These are phyloP conservation scores for Amaranthus hypochondriacus DNA, from an alignment of 148 eudicot genomes.

Conservation along the genomic window DNA sequence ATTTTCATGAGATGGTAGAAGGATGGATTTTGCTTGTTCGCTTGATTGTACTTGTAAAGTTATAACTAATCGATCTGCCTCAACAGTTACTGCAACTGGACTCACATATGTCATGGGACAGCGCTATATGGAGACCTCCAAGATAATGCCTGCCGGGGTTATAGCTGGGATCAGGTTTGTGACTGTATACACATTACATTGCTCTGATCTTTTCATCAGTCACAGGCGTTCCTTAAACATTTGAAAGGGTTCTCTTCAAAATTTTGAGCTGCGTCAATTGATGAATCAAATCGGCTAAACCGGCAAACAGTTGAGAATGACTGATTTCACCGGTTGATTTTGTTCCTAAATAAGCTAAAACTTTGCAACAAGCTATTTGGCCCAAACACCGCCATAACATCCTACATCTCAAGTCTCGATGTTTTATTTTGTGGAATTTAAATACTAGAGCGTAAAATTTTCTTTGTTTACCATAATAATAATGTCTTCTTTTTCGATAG, in stretches of 20 bases:
- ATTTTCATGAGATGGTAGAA: not conserved
- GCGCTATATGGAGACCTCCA: conserved; percentile 71
- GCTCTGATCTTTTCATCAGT: not conserved
- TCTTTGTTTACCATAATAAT: too few relatives aligned
- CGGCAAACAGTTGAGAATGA: too few relatives aligned
- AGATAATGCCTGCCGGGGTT: conserved; percentile 96
- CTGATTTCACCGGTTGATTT: too few relatives aligned
- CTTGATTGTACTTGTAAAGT: conserved; percentile 1
- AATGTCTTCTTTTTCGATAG: not conserved
- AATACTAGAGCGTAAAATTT: too few relatives aligned
- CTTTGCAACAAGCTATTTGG: too few relatives aligned
- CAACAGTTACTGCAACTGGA: conserved; percentile 61
- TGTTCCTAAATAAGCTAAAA: too few relatives aligned
- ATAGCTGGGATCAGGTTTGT: conserved; percentile 85
- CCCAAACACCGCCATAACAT: too few relatives aligned
- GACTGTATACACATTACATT: not conserved
- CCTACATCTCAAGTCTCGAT: too few relatives aligned
- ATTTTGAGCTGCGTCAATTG: not conserved
- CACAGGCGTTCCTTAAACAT: not conserved
- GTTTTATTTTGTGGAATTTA: too few relatives aligned
- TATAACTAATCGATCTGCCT: conserved; percentile 21
- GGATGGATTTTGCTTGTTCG: not conserved
- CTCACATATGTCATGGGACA: conserved; percentile 91
- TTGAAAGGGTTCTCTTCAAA: not conserved
- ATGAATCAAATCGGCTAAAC: too few relatives aligned